Base-by-base conservation (phyloP, 192 early-diverging fungal genomes). In the Coemansia sp. region DNA sequence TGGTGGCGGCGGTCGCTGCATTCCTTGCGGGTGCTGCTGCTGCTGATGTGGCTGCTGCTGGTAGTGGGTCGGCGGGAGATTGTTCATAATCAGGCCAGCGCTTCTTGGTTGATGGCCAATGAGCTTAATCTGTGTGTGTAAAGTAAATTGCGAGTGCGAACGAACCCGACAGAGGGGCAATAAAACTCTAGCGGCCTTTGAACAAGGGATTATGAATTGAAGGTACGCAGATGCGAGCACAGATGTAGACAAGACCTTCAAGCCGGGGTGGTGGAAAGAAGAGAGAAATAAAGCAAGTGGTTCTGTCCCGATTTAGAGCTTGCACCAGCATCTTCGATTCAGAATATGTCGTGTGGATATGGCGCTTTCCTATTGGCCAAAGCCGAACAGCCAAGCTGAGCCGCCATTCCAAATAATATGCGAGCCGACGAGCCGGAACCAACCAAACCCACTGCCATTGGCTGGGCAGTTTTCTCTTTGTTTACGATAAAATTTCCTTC, bases 1-100 rank as follows among this genome's bases (percentile, higher is more conserved):
- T 14, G 64, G 70, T 38, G 54, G 60, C 5, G 70, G 64, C 22
- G 63, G 63, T 36, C 67, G 50, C 35, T 69, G 67, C 9, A 58
- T 50, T 13, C 59, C 49, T 38, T 54, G 65, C 25, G 59, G 59
- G 25, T 50, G 52, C 25, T 57, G 66, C 19, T 29, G 29, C 29
- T 29, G 29, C 29, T 29, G 29, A 1, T 57, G 65, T 36, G 34
- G 59, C 22, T 65, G 70, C 40, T 61, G 45, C 45, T 48, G 45
- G n/a, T 48, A 48, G 19, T 48, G 45, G 19, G 45, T 48, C 7
- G 45, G 60, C 10, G 61, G 66, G 55, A 65, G 49, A 66, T 67
- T 61, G 67, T 29, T 62, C 65, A 60, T 67, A 54, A 54, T 54
- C 52, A 54, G 25, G 20, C 25, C 7, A 20, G 32, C 25, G 52